Evolutionary conservation across 352 stramenopile species (phyloP).

Genomic region (Phytopythium litorale): DNA sequence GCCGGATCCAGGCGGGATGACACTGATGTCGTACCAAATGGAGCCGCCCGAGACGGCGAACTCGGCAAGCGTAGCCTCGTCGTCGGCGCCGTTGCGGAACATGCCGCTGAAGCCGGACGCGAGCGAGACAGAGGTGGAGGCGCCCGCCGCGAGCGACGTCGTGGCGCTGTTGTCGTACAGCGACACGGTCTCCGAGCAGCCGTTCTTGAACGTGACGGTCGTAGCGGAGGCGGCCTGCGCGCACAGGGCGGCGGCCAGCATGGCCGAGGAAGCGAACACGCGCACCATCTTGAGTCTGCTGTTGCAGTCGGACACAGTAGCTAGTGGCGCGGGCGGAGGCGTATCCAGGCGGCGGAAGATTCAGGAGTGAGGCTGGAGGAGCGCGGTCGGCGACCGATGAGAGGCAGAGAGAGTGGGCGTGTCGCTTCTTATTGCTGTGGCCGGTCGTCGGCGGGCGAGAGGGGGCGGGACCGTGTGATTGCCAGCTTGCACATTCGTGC

Average conservation of each 20-base stretch:
- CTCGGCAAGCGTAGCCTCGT: slow-evolving; percentile 49
- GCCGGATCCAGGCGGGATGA: slow-evolving; percentile 43
- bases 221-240: slow-evolving; percentile 25
- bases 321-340: not conserved
- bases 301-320: too few species aligned
- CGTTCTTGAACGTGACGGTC: slow-evolving; percentile 50
- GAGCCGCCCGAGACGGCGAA: slow-evolving; percentile 33
- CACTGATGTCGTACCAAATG: slow-evolving; percentile 59
- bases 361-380: slow-evolving; percentile 17
- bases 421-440: slow-evolving; percentile 1
- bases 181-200: slow-evolving; percentile 38
- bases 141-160: slow-evolving; percentile 30
- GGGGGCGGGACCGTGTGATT: not conserved
- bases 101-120: slow-evolving; percentile 43
- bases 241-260: slow-evolving; percentile 26
- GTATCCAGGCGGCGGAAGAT: slow-evolving; percentile 14
- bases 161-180: slow-evolving; percentile 55
- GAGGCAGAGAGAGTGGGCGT: slow-evolving; percentile 1
- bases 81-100: slow-evolving; percentile 49
- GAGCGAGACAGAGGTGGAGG: slow-evolving; percentile 31
- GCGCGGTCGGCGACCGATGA: not conserved
- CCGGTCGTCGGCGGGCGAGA: not conserved
- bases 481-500: slow-evolving; percentile 1
- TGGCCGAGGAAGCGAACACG: slow-evolving; percentile 28
- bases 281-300: slow-evolving; percentile 25